A percentile compares a stretch with the other conserved stretches of the same genome.
Evolutionary conservation across 2,329 filamentous ascomycete species (phyloP).

Genomic region (Purpureocillium lavendulum): DNA sequence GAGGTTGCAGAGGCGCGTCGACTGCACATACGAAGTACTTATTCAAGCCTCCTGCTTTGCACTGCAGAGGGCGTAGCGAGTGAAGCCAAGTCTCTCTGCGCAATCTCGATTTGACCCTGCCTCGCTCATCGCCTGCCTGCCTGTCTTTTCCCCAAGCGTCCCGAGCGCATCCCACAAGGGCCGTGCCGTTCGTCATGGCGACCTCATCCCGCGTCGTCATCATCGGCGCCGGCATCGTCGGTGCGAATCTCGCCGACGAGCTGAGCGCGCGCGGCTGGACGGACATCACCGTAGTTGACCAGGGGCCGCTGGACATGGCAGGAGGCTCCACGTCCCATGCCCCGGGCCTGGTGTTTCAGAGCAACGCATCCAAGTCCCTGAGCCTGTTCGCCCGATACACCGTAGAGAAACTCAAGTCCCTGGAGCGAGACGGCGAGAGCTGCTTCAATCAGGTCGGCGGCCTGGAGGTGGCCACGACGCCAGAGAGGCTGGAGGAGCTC

Average conservation of each 20-base stretch:
- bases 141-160: too few relatives aligned
- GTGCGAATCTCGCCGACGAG: conserved; percentile 56
- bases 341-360: conserved; percentile 57
- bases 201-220: conserved; percentile 41
- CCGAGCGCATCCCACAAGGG: too few relatives aligned
- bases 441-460: conserved; percentile 59
- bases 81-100: too few relatives aligned
- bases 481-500: conserved; percentile 48
- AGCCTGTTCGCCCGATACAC: conserved; percentile 53
- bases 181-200: not conserved
- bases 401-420: conserved; percentile 47
- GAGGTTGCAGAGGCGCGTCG: too few relatives aligned
- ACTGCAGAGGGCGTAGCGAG: too few relatives aligned
- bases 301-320: conserved; percentile 53
- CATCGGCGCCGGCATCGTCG: conserved; percentile 57
- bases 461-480: conserved; percentile 53
- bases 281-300: conserved; percentile 56
- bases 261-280: conserved; percentile 53
- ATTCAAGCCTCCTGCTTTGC: too few relatives aligned
- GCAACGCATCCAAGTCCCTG: conserved; percentile 49
- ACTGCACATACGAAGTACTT: too few relatives aligned
- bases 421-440: conserved; percentile 25
- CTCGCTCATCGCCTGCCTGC: too few relatives aligned
- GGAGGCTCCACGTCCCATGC: conserved; percentile 60
- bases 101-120: too few relatives aligned